Percentiles rank a stretch among this genome's conserved stretches.
Conservation (phyloP, 1,284 basidiomycete species). For the Retiboletus flavoniger region DNA sequence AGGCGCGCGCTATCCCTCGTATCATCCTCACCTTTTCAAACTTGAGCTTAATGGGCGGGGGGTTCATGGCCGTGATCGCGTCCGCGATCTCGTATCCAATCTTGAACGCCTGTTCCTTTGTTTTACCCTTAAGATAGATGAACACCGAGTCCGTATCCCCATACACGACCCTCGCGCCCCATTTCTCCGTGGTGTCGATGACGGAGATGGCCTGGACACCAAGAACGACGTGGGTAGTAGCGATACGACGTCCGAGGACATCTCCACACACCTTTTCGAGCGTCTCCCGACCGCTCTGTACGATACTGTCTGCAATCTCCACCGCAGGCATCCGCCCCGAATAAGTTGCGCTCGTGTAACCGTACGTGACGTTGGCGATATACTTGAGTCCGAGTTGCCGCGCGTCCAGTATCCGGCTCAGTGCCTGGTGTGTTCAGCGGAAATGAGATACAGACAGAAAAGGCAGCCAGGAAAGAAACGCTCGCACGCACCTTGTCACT, state of each 20-base stretch:
- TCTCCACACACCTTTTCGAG: slow-evolving; percentile 73
- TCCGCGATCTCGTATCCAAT: slow-evolving; percentile 94
- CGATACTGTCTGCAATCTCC: slow-evolving; percentile 97
- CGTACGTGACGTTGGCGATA: slow-evolving; percentile 89
- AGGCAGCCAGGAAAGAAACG: neutral
- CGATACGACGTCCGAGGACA: neutral
- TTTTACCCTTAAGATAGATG: slow-evolving; percentile 82
- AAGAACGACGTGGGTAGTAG: neutral
- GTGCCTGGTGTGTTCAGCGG: slow-evolving; percentile 46
- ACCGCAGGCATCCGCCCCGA: slow-evolving; percentile 98
- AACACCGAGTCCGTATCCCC: slow-evolving; percentile 99
- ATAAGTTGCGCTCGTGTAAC: slow-evolving; percentile 91
- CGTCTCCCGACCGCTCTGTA: slow-evolving; percentile 94
- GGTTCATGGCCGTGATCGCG: slow-evolving; percentile 82
- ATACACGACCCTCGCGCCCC: slow-evolving; percentile 93
- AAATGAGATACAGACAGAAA: neutral
- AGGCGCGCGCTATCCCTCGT: neutral
- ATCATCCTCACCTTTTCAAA: slow-evolving; percentile 81
- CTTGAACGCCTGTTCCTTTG: slow-evolving; percentile 89
- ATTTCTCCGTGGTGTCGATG: slow-evolving; percentile 77
- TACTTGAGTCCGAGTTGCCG: slow-evolving; percentile 87
- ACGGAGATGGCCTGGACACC: slow-evolving; percentile 70
- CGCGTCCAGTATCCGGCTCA: slow-evolving; percentile 78
- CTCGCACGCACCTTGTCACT: slow-evolving; percentile 60
- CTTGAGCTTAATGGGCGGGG: slow-evolving; percentile 90